These are phyloP conservation scores for Macrotyloma uniflorum DNA, from an alignment of 306 rosid genomes.

Conservation along the genomic window DNA sequence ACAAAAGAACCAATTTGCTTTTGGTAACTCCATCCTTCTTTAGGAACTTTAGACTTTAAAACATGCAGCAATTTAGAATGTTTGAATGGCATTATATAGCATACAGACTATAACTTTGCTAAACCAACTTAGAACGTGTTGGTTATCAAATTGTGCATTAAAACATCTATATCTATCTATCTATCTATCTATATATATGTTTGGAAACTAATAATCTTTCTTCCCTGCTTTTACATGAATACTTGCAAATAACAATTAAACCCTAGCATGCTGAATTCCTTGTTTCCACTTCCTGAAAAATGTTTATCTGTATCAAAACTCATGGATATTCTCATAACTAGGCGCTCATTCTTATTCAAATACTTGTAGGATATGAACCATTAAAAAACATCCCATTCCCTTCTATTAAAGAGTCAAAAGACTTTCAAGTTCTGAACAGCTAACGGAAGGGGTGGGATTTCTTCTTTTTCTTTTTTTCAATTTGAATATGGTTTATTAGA, in stretches of 20 bases:
- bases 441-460: slow-evolving; percentile 9
- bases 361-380: background rate
- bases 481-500: slow-evolving; percentile 26
- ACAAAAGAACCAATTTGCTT: slow-evolving; percentile 86
- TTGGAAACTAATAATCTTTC: slow-evolving; percentile 8
- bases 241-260: slow-evolving; percentile 10
- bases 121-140: slow-evolving; percentile 20
- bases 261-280: slow-evolving; percentile 3
- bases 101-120: slow-evolving; percentile 18
- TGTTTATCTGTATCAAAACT: background rate
- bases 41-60: slow-evolving; percentile 28
- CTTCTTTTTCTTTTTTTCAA: slow-evolving; percentile 1
- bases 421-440: slow-evolving; percentile 19
- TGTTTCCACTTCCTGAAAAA: slow-evolving; percentile 23
- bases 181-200: too few species aligned
- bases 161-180: too few species aligned
- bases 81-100: background rate
- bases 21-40: slow-evolving; percentile 57
- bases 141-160: slow-evolving; percentile 22
- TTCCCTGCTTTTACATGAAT: slow-evolving; percentile 4
- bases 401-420: background rate
- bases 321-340: slow-evolving; percentile 3
- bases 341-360: background rate
- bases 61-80: background rate
- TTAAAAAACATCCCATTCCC: background rate